Evolutionary conservation across 2,329 filamentous ascomycete genomes (phyloP).

Genomic region (Calonectria naviculata): DNA sequence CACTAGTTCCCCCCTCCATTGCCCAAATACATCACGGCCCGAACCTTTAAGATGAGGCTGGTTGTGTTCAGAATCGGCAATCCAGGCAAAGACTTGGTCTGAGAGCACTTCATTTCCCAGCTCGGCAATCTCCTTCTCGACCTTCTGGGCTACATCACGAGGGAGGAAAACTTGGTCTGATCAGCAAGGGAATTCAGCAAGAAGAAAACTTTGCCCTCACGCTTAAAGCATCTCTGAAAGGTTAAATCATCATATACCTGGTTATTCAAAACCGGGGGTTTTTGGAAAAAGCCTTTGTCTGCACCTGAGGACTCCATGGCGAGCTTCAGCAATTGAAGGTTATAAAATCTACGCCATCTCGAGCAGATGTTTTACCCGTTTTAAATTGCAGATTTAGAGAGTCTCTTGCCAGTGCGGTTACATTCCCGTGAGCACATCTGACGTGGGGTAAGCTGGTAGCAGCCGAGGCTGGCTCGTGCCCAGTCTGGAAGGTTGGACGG

Average conservation of each 20-base stretch:
- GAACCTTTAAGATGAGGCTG: constrained; percentile 68
- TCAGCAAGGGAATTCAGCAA: constrained; percentile 12
- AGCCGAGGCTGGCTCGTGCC: constrained; percentile 24
- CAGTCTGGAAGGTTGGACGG: constrained; percentile 28
- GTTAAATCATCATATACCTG: constrained; percentile 67
- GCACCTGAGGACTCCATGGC: constrained; percentile 57
- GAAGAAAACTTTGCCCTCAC: constrained; percentile 49
- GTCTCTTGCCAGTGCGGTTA: constrained; percentile 31
- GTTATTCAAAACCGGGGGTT: constrained; percentile 62
- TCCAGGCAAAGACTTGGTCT: constrained; percentile 63
- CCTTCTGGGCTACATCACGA: constrained; percentile 47
- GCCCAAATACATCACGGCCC: constrained; percentile 71
- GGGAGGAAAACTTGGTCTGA: constrained; percentile 61
- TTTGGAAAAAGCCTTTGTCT: constrained; percentile 67
- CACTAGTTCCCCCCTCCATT: constrained; percentile 67
- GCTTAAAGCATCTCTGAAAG: constrained; percentile 61
- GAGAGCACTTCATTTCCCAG: constrained; percentile 66
- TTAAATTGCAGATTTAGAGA: constrained; percentile 13
- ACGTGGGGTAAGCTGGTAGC: constrained; percentile 29
- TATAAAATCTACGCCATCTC: background rate
- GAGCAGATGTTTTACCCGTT: background rate
- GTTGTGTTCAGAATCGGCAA: constrained; percentile 74
- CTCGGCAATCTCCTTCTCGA: constrained; percentile 55
- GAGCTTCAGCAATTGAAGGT: background rate
- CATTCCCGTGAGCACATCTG: constrained; percentile 19